phyloP scores from a whole-genome alignment of 306 rosid species.

The Parietaria judaica region DNA sequence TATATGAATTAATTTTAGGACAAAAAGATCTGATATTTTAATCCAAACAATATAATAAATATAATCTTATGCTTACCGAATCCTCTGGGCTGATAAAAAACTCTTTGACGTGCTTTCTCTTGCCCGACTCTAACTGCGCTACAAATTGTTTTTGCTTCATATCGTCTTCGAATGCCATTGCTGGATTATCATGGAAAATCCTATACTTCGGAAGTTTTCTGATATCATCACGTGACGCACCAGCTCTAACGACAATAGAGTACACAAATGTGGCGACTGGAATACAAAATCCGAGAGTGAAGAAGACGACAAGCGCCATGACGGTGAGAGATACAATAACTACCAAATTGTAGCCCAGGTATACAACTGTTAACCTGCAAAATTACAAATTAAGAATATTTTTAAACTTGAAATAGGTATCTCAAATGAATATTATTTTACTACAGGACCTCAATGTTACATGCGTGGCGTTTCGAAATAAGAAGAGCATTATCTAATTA shows the following conservation, averaged over 20 bases:
- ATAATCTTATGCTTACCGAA: constrained; percentile 50
- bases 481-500: too few species aligned
- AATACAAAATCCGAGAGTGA: constrained; percentile 62
- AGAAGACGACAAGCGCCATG: constrained; percentile 60
- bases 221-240: constrained; percentile 81
- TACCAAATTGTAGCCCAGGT: constrained; percentile 75
- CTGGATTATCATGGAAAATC: constrained; percentile 42
- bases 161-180: constrained; percentile 26
- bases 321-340: constrained; percentile 70
- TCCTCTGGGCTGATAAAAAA: constrained; percentile 63
- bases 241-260: constrained; percentile 65
- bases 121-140: constrained; percentile 29
- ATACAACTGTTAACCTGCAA: constrained; percentile 83
- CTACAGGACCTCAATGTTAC: too few species aligned
- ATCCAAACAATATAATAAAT: not conserved
- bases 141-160: constrained; percentile 28
- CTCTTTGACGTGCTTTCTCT: constrained; percentile 30
- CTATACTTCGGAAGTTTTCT: constrained; percentile 60
- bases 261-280: constrained; percentile 64
- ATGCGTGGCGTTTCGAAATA: too few species aligned
- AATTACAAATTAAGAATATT: not conserved
- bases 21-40: too few species aligned
- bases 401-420: not conserved
- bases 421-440: not conserved
- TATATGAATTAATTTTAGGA: too few species aligned